Percentiles rank a stretch among this genome's conserved stretches.
phyloP scores from a whole-genome alignment of 2,329 filamentous ascomycete genomes.

The Colletotrichum chrysophilum region DNA sequence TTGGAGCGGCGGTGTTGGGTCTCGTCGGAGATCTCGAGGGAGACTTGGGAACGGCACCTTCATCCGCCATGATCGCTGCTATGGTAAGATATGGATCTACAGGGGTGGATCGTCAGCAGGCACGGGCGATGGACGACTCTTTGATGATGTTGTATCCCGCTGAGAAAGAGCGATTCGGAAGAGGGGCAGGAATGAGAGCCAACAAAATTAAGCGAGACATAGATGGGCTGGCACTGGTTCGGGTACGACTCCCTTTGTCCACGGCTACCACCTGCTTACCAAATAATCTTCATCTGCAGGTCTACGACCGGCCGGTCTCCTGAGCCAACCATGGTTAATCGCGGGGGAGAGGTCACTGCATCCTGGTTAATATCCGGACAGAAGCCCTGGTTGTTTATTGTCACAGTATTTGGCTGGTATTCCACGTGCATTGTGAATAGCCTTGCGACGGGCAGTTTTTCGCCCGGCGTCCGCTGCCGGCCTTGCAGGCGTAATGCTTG shows the following conservation, averaged over 20 bases:
- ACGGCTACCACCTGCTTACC: background rate
- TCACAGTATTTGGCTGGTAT: too few species aligned
- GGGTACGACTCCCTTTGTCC: background rate
- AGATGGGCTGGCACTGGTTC: background rate
- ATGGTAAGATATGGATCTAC: background rate
- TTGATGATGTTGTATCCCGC: background rate
- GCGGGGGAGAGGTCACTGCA: too few species aligned
- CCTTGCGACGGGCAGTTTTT: too few species aligned
- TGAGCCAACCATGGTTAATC: background rate
- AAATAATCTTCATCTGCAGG: background rate
- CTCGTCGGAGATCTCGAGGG: background rate
- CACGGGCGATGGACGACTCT: background rate
- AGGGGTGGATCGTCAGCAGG: background rate
- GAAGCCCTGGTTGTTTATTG: too few species aligned
- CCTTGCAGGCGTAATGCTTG: too few species aligned
- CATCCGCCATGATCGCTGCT: background rate
- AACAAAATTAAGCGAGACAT: background rate
- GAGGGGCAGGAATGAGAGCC: background rate
- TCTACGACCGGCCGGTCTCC: background rate
- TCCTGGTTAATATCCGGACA: too few species aligned
- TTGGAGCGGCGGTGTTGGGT: accelerated
- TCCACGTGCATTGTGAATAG: too few species aligned
- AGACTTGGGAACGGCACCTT: background rate
- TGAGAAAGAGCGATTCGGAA: background rate
- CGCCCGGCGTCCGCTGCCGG: too few species aligned